Conservation (phyloP, 257 asterid species). For the Marsdenia floribunda region DNA sequence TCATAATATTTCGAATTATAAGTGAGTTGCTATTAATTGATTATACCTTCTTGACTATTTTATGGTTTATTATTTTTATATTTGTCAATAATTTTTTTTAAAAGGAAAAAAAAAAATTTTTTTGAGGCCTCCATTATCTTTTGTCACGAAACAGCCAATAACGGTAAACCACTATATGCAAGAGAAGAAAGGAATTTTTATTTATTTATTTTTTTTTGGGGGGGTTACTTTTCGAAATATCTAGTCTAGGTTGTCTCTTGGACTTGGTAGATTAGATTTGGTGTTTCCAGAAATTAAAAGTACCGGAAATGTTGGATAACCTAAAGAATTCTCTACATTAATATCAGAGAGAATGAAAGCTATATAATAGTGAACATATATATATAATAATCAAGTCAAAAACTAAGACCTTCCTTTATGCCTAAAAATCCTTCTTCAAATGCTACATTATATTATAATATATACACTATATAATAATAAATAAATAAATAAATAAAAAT, state of each 20-base stretch:
- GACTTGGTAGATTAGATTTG: not conserved
- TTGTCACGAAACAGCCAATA: too few species aligned
- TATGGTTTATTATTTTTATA: too few species aligned
- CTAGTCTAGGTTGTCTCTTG: not conserved
- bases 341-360: not conserved
- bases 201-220: too few species aligned
- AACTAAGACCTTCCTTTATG: not conserved
- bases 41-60: too few species aligned
- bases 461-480: too few species aligned
- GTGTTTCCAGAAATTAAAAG: not conserved
- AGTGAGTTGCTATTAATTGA: too few species aligned
- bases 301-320: conserved; percentile 2
- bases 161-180: too few species aligned
- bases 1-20: too few species aligned
- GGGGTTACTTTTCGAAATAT: not conserved
- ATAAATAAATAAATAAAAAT: not conserved
- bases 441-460: not conserved
- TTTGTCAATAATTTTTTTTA: too few species aligned
- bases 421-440: not conserved
- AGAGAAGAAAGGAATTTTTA: not conserved
- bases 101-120: too few species aligned
- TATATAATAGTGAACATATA: not conserved
- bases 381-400: not conserved
- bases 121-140: too few species aligned
- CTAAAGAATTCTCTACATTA: not conserved